Evolutionary conservation across 2,329 filamentous ascomycete species (phyloP).

Genomic region (Microdochium trichocladiopsis): DNA sequence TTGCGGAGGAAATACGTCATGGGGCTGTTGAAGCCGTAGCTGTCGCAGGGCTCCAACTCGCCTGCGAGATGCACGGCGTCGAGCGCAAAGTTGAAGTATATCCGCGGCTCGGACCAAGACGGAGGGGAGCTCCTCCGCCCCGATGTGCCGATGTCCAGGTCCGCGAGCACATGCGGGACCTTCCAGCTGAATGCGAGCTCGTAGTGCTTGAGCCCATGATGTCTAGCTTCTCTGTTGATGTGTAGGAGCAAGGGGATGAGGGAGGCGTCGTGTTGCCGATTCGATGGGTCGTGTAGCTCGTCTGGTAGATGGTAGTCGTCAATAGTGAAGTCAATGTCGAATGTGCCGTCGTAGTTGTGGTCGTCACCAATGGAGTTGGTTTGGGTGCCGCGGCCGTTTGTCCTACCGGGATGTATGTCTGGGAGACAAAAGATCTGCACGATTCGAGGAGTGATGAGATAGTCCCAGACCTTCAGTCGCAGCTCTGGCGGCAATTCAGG

Average conservation of each 20-base stretch:
- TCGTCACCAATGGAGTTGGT: too few species aligned
- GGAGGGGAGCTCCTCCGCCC: slow-evolving; percentile 13
- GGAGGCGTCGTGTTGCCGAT: not conserved
- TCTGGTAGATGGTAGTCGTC: not conserved
- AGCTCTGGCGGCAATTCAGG: slow-evolving; percentile 36
- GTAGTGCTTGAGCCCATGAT: slow-evolving; percentile 34
- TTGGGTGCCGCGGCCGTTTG: too few species aligned
- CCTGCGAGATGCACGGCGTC: slow-evolving; percentile 41
- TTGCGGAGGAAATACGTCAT: slow-evolving; percentile 39
- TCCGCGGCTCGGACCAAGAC: slow-evolving; percentile 24
- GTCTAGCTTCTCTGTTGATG: slow-evolving; percentile 33
- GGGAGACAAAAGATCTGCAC: slow-evolving; percentile 12
- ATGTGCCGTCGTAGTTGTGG: not conserved
- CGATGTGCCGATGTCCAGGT: slow-evolving; percentile 3
- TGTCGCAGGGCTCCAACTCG: slow-evolving; percentile 39
- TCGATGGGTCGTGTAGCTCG: not conserved
- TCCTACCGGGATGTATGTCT: not conserved
- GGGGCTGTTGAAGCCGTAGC: slow-evolving; percentile 37
- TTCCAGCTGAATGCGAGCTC: slow-evolving; percentile 39
- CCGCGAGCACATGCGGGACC: slow-evolving; percentile 29
- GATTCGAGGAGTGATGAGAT: slow-evolving; percentile 35
- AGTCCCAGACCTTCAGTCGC: slow-evolving; percentile 39
- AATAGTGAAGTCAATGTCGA: not conserved
- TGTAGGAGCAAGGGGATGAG: slow-evolving; percentile 34
- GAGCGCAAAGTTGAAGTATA: slow-evolving; percentile 39